Evolutionary conservation across 2,329 filamentous ascomycete genomes (phyloP).

Genomic region (Pyricularia grisea): DNA sequence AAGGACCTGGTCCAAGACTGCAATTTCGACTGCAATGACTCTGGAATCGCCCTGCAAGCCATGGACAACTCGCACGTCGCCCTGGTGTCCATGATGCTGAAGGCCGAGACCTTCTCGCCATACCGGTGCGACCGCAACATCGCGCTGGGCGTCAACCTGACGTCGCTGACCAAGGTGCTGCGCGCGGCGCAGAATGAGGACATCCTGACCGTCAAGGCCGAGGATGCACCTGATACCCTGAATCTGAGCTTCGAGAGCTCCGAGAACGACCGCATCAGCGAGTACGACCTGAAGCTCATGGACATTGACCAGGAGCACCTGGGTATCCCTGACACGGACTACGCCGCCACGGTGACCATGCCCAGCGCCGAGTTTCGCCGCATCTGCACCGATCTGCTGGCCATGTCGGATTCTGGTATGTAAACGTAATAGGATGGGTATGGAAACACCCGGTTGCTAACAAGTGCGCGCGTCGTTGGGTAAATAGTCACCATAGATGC

Average conservation of each 20-base stretch:
- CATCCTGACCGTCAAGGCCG: constrained; percentile 91
- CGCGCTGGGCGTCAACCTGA: constrained; percentile 92
- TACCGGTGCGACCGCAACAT: constrained; percentile 99
- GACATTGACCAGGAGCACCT: constrained; percentile 99
- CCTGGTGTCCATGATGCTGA: constrained; percentile 97
- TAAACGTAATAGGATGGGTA: background rate
- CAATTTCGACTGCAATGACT: constrained; percentile 99
- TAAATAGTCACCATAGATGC: constrained; percentile 85
- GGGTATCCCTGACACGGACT: constrained; percentile 98
- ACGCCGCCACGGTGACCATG: constrained; percentile 84
- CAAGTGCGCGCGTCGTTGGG: background rate
- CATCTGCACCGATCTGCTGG: constrained; percentile 86
- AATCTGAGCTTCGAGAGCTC: constrained; percentile 93
- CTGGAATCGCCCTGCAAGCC: constrained; percentile 92
- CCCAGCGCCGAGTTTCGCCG: constrained; percentile 84
- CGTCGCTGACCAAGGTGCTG: constrained; percentile 93
- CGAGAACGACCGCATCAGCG: constrained; percentile 82
- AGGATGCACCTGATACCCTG: constrained; percentile 90
- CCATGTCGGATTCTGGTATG: constrained; percentile 91
- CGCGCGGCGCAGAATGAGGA: constrained; percentile 92
- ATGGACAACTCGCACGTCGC: constrained; percentile 99
- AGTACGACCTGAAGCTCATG: constrained; percentile 99
- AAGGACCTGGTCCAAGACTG: constrained; percentile 99
- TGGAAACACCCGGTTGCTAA: background rate
- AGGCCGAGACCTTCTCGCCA: constrained; percentile 85